Conservation (phyloP, 2,329 filamentous ascomycete genomes). For the Aspergillus clavatus region DNA sequence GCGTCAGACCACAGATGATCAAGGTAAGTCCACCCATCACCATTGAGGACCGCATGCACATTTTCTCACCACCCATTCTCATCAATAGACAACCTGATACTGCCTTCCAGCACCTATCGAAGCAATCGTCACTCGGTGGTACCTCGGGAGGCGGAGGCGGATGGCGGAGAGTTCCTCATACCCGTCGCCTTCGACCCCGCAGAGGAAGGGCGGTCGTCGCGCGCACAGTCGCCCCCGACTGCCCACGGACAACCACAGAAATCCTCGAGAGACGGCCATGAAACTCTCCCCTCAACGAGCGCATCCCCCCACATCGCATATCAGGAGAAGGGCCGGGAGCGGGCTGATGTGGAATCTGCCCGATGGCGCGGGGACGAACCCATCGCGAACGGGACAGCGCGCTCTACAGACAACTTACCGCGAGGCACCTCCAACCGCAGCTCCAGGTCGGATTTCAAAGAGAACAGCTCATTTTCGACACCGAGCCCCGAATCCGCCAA, state of each 20-base stretch:
- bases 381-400: constrained; percentile 22
- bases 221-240: constrained; percentile 40
- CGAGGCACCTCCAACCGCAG: constrained; percentile 61
- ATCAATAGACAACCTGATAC: constrained; percentile 55
- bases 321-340: constrained; percentile 71
- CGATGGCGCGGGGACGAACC: constrained; percentile 27
- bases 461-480: constrained; percentile 39
- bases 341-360: constrained; percentile 45
- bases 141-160: constrained; percentile 51
- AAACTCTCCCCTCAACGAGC: constrained; percentile 37
- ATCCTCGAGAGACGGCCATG: constrained; percentile 21
- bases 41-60: too few relatives aligned
- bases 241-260: constrained; percentile 14
- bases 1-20: constrained; percentile 23
- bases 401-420: constrained; percentile 25
- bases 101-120: constrained; percentile 72
- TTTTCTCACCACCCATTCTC: too few relatives aligned
- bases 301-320: constrained; percentile 87
- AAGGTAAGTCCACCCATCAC: constrained; percentile 30
- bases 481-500: constrained; percentile 26
- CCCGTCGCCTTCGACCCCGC: constrained; percentile 70
- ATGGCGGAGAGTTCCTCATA: constrained; percentile 68
- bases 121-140: constrained; percentile 70
- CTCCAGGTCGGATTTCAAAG: constrained; percentile 40
- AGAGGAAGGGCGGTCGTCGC: constrained; percentile 53